phyloP scores from a whole-genome alignment of 78 protist species.

The Reticulomyxa filosa region DNA sequence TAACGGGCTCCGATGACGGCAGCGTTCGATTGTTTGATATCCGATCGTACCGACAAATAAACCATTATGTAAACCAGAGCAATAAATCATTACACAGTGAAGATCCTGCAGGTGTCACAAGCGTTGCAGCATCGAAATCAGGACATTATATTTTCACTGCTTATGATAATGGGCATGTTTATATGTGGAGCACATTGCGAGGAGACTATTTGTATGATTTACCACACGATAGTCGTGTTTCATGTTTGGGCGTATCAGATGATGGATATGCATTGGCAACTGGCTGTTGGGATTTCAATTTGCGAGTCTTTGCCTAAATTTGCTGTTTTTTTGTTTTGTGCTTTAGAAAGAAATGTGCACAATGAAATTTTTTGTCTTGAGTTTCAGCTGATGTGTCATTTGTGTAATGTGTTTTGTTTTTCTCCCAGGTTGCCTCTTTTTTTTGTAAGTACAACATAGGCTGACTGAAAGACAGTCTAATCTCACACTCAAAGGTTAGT shows the following conservation, averaged over 20 bases:
- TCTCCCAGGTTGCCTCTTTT: too few relatives aligned
- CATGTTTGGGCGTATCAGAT: conserved; percentile 66
- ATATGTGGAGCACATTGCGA: conserved; percentile 77
- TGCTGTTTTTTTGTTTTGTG: too few relatives aligned
- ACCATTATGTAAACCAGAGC: conserved; percentile 46
- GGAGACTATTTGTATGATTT: conserved; percentile 45
- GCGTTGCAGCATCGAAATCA: conserved; percentile 47
- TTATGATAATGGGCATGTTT: conserved; percentile 62
- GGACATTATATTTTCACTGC: conserved; percentile 43
- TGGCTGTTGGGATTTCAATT: conserved; percentile 69
- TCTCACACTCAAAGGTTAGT: too few relatives aligned
- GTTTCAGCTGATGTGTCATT: too few relatives aligned
- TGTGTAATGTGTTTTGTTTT: too few relatives aligned
- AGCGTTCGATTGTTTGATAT: conserved; percentile 77
- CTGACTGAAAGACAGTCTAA: too few relatives aligned
- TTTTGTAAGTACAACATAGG: too few relatives aligned
- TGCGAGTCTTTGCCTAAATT: conserved; percentile 25
- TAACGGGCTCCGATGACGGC: conserved; percentile 77
- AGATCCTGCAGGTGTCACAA: conserved; percentile 57
- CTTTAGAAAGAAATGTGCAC: too few relatives aligned
- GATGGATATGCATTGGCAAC: conserved; percentile 91
- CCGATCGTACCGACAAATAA: conserved; percentile 71
- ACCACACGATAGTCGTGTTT: conserved; percentile 73
- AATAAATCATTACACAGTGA: too few relatives aligned
- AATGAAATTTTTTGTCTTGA: too few relatives aligned